A percentile compares a stretch with the other conserved stretches of the same genome.
Evolutionary conservation across 169 alveolate genomes (phyloP).

Genomic region (Plasmodium gonderi): DNA sequence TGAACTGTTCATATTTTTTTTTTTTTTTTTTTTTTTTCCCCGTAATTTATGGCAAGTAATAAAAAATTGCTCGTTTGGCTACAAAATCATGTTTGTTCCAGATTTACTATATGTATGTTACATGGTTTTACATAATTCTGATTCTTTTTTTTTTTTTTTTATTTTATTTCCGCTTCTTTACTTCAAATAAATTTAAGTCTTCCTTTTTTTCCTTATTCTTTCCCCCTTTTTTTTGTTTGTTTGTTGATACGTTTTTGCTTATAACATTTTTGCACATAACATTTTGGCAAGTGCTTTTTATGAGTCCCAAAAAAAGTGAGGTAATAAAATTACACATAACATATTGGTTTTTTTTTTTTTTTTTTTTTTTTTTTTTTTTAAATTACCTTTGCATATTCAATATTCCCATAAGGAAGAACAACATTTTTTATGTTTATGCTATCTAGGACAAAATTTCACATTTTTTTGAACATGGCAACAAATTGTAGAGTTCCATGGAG

Average conservation of each 20-base stretch:
- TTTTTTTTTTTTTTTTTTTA: background rate
- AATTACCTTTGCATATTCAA: background rate
- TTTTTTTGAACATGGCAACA: background rate
- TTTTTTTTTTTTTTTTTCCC: slow-evolving; percentile 6
- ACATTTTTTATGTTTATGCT: background rate
- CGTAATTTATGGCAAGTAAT: background rate
- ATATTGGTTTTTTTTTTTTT: no score
- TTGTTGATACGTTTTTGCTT: no score
- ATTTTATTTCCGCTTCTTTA: background rate
- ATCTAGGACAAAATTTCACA: background rate
- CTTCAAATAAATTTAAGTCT: background rate
- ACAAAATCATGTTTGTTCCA: background rate
- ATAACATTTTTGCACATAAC: no score
- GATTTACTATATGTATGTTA: background rate
- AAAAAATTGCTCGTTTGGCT: background rate
- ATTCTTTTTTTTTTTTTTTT: background rate
- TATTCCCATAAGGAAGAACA: background rate
- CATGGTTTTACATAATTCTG: background rate
- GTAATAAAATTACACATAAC: no score
- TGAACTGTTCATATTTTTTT: slow-evolving; percentile 3
- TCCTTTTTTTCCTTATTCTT: background rate
- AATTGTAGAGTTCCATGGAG: background rate
- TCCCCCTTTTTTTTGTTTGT: background rate
- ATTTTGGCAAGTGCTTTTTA: no score
- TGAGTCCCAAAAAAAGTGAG: no score